Percentiles rank a stretch among this genome's conserved stretches.
phyloP scores from a whole-genome alignment of 371 early-diverging fungal genomes.

The Mucor plumbeus region DNA sequence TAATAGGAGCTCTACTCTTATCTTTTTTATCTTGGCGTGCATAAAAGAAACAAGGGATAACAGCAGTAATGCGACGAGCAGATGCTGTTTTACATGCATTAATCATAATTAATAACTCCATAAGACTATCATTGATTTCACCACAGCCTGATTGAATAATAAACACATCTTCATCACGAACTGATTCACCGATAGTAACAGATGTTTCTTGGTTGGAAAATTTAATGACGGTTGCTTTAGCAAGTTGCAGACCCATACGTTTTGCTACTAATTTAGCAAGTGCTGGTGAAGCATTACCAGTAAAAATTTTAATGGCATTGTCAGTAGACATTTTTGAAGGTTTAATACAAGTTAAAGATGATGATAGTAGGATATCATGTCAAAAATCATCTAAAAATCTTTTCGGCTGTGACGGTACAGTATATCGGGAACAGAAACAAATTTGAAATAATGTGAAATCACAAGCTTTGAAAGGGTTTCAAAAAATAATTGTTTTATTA shows the following conservation, averaged over 20 bases:
- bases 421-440: not conserved
- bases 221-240: slow-evolving; percentile 90
- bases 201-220: slow-evolving; percentile 97
- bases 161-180: slow-evolving; percentile 91
- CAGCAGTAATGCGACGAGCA: slow-evolving; percentile 93
- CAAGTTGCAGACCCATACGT: slow-evolving; percentile 88
- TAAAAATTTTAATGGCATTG: slow-evolving; percentile 86
- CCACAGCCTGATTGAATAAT: slow-evolving; percentile 91
- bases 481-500: not conserved
- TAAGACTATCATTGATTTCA: slow-evolving; percentile 92
- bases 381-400: not conserved
- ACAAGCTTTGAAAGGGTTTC: not conserved
- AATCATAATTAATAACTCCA: slow-evolving; percentile 97
- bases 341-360: not conserved
- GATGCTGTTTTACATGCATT: slow-evolving; percentile 96
- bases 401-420: not conserved
- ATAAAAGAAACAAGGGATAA: slow-evolving; percentile 98
- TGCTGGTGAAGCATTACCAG: slow-evolving; percentile 96
- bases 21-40: slow-evolving; percentile 98
- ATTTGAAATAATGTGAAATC: slow-evolving; percentile 8
- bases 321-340: slow-evolving; percentile 41
- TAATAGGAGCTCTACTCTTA: slow-evolving; percentile 91
- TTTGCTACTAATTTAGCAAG: slow-evolving; percentile 89
- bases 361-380: not conserved
- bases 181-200: slow-evolving; percentile 96